A percentile compares a stretch with the other conserved stretches of the same genome.
Evolutionary conservation across 2,329 filamentous ascomycete species (phyloP).

Genomic region (Alternaria metachromatica): DNA sequence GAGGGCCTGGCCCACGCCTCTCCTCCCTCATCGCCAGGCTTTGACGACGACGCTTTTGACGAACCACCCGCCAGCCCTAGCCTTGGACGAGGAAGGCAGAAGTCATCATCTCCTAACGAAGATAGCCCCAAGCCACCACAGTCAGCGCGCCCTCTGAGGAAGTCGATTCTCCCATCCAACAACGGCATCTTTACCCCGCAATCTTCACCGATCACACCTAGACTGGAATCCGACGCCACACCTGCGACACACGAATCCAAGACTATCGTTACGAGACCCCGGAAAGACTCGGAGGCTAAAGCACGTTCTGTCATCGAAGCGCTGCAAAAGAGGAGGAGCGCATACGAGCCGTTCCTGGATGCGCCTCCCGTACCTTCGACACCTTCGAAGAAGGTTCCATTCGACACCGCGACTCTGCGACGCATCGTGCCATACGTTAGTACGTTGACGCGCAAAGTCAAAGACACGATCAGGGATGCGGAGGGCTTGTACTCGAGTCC

Average conservation of each 20-base stretch:
- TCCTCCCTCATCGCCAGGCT: slow-evolving; percentile 62
- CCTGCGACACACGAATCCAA: slow-evolving; percentile 33
- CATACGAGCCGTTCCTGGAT: slow-evolving; percentile 33
- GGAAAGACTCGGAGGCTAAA: slow-evolving; percentile 64
- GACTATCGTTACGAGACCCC: slow-evolving; percentile 52
- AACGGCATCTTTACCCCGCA: slow-evolving; percentile 47
- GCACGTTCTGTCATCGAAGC: slow-evolving; percentile 68
- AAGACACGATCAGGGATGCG: slow-evolving; percentile 55
- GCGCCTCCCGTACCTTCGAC: slow-evolving; percentile 33
- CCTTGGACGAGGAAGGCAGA: slow-evolving; percentile 35
- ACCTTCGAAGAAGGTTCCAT: slow-evolving; percentile 64
- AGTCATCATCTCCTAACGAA: slow-evolving; percentile 39
- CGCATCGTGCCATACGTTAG: slow-evolving; percentile 65
- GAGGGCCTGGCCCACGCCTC: slow-evolving; percentile 61
- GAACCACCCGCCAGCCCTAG: slow-evolving; percentile 53
- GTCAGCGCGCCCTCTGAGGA: slow-evolving; percentile 34
- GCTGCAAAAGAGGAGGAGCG: slow-evolving; percentile 59
- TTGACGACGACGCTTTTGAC: slow-evolving; percentile 66
- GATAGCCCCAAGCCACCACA: slow-evolving; percentile 32
- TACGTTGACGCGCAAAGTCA: slow-evolving; percentile 56
- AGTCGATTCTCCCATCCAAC: slow-evolving; percentile 46
- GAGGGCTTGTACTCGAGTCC: slow-evolving; percentile 58
- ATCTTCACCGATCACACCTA: slow-evolving; percentile 39
- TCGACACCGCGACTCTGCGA: slow-evolving; percentile 68
- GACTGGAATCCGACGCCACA: slow-evolving; percentile 30